Evolutionary conservation across 495 filamentous ascomycete species (phyloP), one percentile per base, ranked within the genome.

Genomic region (Hypoxylon subgilvum): DNA sequence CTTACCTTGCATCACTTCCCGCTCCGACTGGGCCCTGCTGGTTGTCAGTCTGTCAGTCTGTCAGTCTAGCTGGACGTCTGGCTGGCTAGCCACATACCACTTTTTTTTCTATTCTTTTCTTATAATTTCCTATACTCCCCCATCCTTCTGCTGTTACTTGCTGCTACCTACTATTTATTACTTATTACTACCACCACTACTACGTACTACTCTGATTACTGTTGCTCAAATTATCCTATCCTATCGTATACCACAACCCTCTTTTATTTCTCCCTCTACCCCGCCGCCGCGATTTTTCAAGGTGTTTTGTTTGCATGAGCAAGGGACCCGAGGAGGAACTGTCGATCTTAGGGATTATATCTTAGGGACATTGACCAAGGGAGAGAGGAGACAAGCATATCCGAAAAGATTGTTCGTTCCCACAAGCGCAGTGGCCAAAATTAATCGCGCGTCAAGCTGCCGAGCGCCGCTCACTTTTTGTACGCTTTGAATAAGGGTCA

Each of bases 361-460:
- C 25, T 21, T 19, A 18, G 40, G 9, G 17, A 45, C 38, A 48
- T 34, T 46, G 38, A 31, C 13, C 28, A 50, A 49, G 28, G 49
- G 44, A 50, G 34, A 62, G 40, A 58, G 54, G 40, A 31, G 3
- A 48, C n/a, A n/a, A n/a, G n/a, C n/a, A n/a, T n/a, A n/a, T 27
- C 18, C 27, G 40, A 40, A 39, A 47, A 46, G 27, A 42, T 54
- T 17, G 39, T 66, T 56, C 46, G 61, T 69, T 57, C 69, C 65
- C 64, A 66, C 72, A 73, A 69, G 71, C 72, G 70, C 70, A 73
- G 53, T 45, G 51, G 41, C 10, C 30, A 25, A 28, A 41, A 55
- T 69, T 75, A 77, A 77, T 76, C 74, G 74, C 74, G 74, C 74
- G 74, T 77, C 62, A 75, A 75, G 71, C 69, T 58, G 39, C 57